Evolutionary conservation across 257 asterid genomes (phyloP).

Genomic region (Dorcoceras hygrometricum): DNA sequence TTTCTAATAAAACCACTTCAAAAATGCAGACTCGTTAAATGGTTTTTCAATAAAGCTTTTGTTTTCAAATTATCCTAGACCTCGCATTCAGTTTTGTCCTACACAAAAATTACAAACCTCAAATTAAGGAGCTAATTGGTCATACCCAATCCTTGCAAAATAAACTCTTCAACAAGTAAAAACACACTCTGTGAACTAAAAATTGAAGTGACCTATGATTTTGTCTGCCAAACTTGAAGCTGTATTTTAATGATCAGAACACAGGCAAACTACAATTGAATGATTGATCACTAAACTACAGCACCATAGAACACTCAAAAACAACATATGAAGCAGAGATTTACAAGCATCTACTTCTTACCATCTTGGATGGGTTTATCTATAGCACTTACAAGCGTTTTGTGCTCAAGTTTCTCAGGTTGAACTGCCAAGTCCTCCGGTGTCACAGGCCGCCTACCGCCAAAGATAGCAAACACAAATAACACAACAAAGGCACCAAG

Average conservation of each 20-base stretch:
- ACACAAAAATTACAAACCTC: too few relatives aligned
- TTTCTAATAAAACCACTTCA: too few relatives aligned
- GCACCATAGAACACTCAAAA: constrained; percentile 38
- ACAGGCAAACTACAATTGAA: constrained; percentile 28
- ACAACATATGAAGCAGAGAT: constrained; percentile 39
- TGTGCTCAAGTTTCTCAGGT: constrained; percentile 38
- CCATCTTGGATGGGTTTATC: constrained; percentile 60
- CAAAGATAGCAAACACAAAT: constrained; percentile 55
- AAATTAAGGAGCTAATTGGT: too few relatives aligned
- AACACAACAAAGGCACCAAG: constrained; percentile 57
- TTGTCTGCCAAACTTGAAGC: constrained; percentile 32
- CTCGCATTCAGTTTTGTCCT: too few relatives aligned
- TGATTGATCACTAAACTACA: constrained; percentile 80
- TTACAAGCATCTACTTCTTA: constrained; percentile 51
- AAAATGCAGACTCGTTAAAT: too few relatives aligned
- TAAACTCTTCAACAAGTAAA: too few relatives aligned
- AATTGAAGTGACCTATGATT: not conserved
- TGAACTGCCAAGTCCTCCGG: constrained; percentile 58
- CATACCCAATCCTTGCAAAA: too few relatives aligned
- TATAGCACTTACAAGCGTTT: constrained; percentile 37
- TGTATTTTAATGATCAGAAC: constrained; percentile 59
- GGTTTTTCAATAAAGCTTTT: too few relatives aligned
- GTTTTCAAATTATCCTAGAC: too few relatives aligned
- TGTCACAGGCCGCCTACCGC: constrained; percentile 60
- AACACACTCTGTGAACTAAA: not conserved